Base-by-base conservation (phyloP, 2,329 filamentous ascomycete species). In the Paraconiothyrium brasiliense region DNA sequence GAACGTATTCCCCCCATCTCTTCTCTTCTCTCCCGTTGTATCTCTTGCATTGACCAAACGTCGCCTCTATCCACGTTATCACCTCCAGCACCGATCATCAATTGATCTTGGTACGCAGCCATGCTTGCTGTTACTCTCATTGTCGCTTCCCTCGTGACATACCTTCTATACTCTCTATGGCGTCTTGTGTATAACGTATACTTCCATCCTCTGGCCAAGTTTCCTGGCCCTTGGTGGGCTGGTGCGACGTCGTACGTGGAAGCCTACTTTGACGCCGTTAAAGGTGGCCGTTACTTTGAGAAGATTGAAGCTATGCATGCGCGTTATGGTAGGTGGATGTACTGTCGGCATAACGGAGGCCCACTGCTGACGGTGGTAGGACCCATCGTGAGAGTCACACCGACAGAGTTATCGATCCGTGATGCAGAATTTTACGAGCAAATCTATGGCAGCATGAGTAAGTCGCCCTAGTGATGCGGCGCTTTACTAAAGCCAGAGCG, bases 271-370 rank as follows among this genome's bases (percentile, higher is more conserved):
- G 58, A 68, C 43, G 37, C 63, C 5, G 11, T 62, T 16, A 43
- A 55, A 27, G 57, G 66, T 4, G 76, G 77, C n/a, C 68, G 66
- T 0, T 71, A 76, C 16, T 73, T 77, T 56, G 67, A 72, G 49
- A 72, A 75, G 63, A 69, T 80, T 20, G 67, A 78, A 50, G 57
- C 63, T 2, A 67, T 79, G 30, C 78, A 80, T 60, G 43, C 67
- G 24, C n/a, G 34, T 32, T 66, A 71, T 41, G 66, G 68, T 51
- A 57, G 30, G 51, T 16, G 11, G n/a, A 10, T 4, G 4, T 46
- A 4, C 3, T 22, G n/a, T 14, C 35, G 4, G 16, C 11, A 14
- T 27, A 30, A 30, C 6, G 27, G 27, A 30, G 27, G 27, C 1
- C 2, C 27, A 30, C 16, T n/a, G 20, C 20, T 14, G 8, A 59